Percentiles rank a stretch among this genome's conserved stretches.
Evolutionary conservation across 208 protist genomes (phyloP).

Genomic region (Acanthamoeba healyi): DNA sequence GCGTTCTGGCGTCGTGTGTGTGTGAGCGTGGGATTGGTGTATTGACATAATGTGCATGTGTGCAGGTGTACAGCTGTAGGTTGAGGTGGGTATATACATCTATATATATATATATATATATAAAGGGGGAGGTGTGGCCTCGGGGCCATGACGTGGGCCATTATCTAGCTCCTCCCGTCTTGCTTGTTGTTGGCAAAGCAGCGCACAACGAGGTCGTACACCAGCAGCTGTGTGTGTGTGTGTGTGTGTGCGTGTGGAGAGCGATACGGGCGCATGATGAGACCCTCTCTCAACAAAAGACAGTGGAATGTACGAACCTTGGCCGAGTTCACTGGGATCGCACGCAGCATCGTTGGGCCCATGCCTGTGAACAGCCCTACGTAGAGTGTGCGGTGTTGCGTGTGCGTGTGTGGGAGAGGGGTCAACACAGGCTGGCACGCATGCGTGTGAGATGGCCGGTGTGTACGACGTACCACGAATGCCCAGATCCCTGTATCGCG

Average conservation of each 20-base stretch:
- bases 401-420: not conserved
- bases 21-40: no score
- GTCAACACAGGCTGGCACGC: not conserved
- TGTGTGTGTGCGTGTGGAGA: not conserved
- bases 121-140: no score
- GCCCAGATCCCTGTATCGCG: not conserved
- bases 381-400: not conserved
- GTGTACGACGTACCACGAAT: not conserved
- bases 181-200: constrained; percentile 4
- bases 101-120: no score
- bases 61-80: no score
- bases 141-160: no score
- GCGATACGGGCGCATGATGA: no score
- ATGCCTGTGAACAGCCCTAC: constrained; percentile 52
- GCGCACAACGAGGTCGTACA: constrained; percentile 24
- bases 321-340: constrained; percentile 56
- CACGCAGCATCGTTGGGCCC: constrained; percentile 32
- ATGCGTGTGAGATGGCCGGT: not conserved
- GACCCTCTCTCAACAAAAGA: no score
- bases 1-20: no score
- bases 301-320: no score
- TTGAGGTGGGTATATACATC: no score
- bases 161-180: not conserved
- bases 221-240: not conserved
- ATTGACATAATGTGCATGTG: no score